phyloP scores from a whole-genome alignment of 139 green algal genomes.

The Chlorokybus atmophyticus region DNA sequence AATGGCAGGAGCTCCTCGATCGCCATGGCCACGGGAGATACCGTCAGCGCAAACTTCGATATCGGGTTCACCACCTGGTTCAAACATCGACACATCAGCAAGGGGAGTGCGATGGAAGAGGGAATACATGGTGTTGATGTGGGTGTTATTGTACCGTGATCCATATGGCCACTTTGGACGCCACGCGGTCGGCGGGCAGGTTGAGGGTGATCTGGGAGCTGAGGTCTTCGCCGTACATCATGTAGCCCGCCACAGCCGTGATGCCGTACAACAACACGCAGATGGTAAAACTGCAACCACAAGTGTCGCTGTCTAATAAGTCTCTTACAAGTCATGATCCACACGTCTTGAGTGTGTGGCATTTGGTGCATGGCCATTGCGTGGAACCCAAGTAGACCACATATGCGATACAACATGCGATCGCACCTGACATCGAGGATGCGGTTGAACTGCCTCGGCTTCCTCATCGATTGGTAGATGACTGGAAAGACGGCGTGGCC shows the following conservation, averaged over 20 bases:
- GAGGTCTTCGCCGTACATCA: slow-evolving; percentile 15
- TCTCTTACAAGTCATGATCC: too few species aligned
- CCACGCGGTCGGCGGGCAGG: slow-evolving; percentile 10
- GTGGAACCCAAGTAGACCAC: too few species aligned
- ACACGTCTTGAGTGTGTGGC: too few species aligned
- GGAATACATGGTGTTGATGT: neutral
- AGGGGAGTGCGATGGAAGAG: neutral
- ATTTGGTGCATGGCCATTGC: too few species aligned
- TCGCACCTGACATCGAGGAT: neutral
- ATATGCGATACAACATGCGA: too few species aligned
- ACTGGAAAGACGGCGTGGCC: slow-evolving; percentile 21
- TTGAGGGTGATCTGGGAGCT: slow-evolving; percentile 24
- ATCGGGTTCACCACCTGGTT: slow-evolving; percentile 17
- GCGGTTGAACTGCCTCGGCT: slow-evolving; percentile 11
- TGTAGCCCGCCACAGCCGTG: slow-evolving; percentile 14
- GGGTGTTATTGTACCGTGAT: slow-evolving; percentile 9
- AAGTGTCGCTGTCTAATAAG: too few species aligned
- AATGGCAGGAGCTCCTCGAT: slow-evolving; percentile 17
- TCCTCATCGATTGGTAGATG: slow-evolving; percentile 22
- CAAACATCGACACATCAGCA: neutral
- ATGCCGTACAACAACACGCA: slow-evolving; percentile 16
- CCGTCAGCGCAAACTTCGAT: slow-evolving; percentile 19
- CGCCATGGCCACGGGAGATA: slow-evolving; percentile 13
- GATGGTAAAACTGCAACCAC: slow-evolving; percentile 11
- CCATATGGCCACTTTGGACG: slow-evolving; percentile 17